Percentiles rank a stretch among this genome's conserved stretches.
phyloP scores from a whole-genome alignment of 306 rosid species.

The Fragaria iinumae region DNA sequence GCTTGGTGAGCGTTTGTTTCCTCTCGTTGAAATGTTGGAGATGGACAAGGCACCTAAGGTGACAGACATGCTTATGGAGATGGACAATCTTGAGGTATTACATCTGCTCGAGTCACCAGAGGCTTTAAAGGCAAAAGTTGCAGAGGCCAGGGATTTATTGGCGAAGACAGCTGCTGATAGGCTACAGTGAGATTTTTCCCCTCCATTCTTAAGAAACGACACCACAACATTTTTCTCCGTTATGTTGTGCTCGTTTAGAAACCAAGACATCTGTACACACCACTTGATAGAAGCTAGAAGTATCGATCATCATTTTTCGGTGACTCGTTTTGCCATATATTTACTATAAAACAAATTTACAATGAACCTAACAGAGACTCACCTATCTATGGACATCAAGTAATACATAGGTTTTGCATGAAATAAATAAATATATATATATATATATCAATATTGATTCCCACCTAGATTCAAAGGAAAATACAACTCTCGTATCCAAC shows the following conservation, averaged over 20 bases:
- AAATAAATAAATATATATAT: too few species aligned
- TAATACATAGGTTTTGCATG: too few species aligned
- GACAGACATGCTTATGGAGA: slow-evolving; percentile 76
- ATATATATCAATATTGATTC: too few species aligned
- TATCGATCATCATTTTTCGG: too few species aligned
- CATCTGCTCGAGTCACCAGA: slow-evolving; percentile 73
- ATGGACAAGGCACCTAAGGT: slow-evolving; percentile 66
- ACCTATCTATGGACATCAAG: too few species aligned
- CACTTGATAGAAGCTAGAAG: too few species aligned
- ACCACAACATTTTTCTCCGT: background rate
- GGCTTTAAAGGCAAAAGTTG: slow-evolving; percentile 63
- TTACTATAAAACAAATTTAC: too few species aligned
- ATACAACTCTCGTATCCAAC: too few species aligned
- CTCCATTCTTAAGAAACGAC: background rate
- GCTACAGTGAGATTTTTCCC: background rate
- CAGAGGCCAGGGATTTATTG: slow-evolving; percentile 67
- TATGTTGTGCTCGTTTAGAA: too few species aligned
- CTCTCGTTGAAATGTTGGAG: slow-evolving; percentile 50
- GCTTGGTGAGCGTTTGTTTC: slow-evolving; percentile 68
- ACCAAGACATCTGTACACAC: background rate
- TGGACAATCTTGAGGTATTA: slow-evolving; percentile 73
- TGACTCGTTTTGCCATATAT: too few species aligned
- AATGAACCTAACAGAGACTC: too few species aligned
- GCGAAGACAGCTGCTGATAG: background rate
- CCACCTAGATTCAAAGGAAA: too few species aligned